phyloP scores from a whole-genome alignment of 179 eudicot species.

The Gypsophila paniculata region DNA sequence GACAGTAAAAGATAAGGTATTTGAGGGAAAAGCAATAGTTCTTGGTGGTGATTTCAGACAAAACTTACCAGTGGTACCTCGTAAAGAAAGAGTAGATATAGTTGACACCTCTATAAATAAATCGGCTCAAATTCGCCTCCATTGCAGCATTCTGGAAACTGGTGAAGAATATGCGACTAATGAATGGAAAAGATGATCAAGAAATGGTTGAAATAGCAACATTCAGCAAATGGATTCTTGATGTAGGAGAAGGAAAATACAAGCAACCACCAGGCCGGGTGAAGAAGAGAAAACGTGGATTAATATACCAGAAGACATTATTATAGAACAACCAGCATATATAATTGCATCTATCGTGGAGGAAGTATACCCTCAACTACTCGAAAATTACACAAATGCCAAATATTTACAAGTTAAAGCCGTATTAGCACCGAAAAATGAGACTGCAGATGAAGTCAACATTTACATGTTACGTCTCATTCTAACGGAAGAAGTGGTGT shows the following conservation, averaged over 20 bases:
- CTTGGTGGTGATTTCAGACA: neutral
- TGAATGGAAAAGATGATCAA: neutral
- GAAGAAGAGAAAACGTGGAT: neutral
- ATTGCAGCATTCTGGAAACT: neutral
- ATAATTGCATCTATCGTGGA: neutral
- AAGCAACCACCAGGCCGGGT: neutral
- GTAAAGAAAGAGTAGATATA: neutral
- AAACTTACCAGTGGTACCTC: neutral
- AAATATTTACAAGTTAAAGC: neutral
- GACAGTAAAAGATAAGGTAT: neutral
- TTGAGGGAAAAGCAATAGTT: neutral
- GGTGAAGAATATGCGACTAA: neutral
- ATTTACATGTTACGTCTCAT: neutral
- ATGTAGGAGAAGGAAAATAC: neutral
- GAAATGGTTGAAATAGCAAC: neutral
- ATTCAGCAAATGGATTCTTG: neutral
- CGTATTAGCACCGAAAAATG: neutral
- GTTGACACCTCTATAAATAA: neutral
- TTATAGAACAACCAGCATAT: neutral
- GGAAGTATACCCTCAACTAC: neutral
- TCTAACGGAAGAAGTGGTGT: neutral
- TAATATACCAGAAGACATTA: neutral
- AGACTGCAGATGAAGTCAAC: neutral
- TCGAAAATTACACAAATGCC: neutral
- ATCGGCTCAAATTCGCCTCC: neutral